These are phyloP conservation scores for Fusarium sarcochroum DNA, from an alignment of 2,329 filamentous ascomycete genomes.

Conservation along the genomic window DNA sequence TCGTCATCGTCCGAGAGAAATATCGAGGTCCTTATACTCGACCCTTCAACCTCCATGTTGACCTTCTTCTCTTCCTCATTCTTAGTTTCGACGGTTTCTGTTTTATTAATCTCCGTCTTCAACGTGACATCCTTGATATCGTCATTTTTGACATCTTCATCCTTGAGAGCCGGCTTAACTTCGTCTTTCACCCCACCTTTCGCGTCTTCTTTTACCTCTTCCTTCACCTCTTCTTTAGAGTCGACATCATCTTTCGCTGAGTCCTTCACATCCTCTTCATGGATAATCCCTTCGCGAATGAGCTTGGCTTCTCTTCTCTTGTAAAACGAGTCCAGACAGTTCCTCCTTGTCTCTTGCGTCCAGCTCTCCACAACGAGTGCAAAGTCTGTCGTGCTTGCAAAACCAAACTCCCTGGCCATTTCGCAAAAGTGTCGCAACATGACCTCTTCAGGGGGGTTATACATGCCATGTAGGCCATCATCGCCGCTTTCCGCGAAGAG, in stretches of 20 bases:
- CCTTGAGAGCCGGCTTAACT: conserved; percentile 20
- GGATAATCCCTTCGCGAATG: conserved; percentile 47
- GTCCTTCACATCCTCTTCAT: conserved; percentile 47
- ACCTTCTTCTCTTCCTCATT: conserved; percentile 35
- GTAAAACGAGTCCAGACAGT: conserved; percentile 87
- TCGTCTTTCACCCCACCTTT: conserved; percentile 11
- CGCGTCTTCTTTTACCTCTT: conserved; percentile 24
- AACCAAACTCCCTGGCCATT: conserved; percentile 87
- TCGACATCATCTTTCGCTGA: conserved; percentile 38
- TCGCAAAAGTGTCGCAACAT: conserved; percentile 88
- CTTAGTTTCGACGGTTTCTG: conserved; percentile 12
- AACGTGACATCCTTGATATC: conserved; percentile 10
- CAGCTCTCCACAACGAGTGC: conserved; percentile 91
- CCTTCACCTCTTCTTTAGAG: conserved; percentile 29
- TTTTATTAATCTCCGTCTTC: conserved; percentile 14
- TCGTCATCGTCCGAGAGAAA: conserved; percentile 58
- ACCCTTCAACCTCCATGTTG: conserved; percentile 37
- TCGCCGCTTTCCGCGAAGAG: conserved; percentile 70
- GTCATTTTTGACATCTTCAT: conserved; percentile 27
- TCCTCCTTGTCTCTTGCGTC: conserved; percentile 85
- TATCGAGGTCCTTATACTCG: conserved; percentile 51
- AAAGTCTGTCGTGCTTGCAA: conserved; percentile 83
- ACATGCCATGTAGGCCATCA: conserved; percentile 59
- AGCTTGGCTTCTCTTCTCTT: conserved; percentile 70
- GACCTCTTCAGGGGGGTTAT: conserved; percentile 81